Base-by-base conservation (phyloP, 106 monocot genomes). In the Allium sativum region DNA sequence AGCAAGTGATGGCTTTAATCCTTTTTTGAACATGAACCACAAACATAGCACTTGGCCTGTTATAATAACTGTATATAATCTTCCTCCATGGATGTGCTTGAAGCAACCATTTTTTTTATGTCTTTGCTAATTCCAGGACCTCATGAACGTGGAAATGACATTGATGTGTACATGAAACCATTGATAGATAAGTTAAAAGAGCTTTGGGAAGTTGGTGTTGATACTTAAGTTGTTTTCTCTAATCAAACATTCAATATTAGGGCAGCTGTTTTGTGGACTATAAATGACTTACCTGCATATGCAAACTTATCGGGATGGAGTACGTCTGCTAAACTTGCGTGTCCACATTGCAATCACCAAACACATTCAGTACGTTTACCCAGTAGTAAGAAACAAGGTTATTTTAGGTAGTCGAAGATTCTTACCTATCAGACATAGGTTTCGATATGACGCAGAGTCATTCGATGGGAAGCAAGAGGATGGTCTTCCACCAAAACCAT, bases 281-380 rank as follows among this genome's bases (percentile, higher is more conserved):
- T 66, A 5, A 66, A 66, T 66, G 66, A 66, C 9, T 65, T 65
- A 15, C 65, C 1, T 6, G 62, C 64, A 7, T 64, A 46, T 64
- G 52, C 12, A 8, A 53, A 51, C 13, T 65, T 65, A n/a, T 52
- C 40, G 13, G 65, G 65, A 7, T 65, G 50, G 51, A 52, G 2
- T 1, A 50, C 10, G 8, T 48, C 46, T 10, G 18, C 12, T 0
- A 64, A 48, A 22, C n/a, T 20, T 64, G 64, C 9, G 7, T 63
- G 62, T 63, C 62, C 18, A 20, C 12, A 21, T 2, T 63, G 46
- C 16, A 7, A 7, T 48, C 14, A 2, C 12, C 11, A 48, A 9
- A 9, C 1, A 2, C 5, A 21, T 2, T 5, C 1, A 3, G 4
- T 43, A 8, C 8, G 3, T 14, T n/a, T 61, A 18, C 1, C n/a